A percentile compares a stretch with the other conserved stretches of the same genome.
phyloP scores from a whole-genome alignment of 2,329 filamentous ascomycete species.

The Aspergillus pseudonomiae region DNA sequence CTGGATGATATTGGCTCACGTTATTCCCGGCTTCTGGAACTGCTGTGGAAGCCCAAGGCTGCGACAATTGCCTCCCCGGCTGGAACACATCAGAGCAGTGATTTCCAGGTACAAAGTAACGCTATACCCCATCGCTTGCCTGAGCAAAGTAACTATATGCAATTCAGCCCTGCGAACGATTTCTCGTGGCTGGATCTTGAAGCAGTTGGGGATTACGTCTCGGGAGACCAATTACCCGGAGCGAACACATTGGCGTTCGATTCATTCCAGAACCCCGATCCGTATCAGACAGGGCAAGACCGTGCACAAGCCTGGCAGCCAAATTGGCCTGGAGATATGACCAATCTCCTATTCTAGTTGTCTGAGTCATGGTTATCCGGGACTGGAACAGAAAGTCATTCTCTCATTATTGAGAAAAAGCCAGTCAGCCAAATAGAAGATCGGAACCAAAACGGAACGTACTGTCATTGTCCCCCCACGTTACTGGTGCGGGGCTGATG shows the following conservation, averaged over 20 bases:
- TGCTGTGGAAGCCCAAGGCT: constrained; percentile 58
- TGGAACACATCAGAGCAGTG: constrained; percentile 35
- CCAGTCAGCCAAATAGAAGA: neutral
- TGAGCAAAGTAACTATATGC: constrained; percentile 38
- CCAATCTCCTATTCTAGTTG: constrained; percentile 37
- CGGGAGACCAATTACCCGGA: constrained; percentile 45
- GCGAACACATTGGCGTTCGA: constrained; percentile 40
- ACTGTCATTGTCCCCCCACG: constrained; percentile 4
- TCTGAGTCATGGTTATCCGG: neutral
- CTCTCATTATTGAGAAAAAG: neutral
- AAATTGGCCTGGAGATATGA: constrained; percentile 47
- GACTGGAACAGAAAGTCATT: neutral
- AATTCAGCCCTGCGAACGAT: constrained; percentile 55
- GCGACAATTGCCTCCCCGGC: constrained; percentile 30
- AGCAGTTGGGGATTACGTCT: constrained; percentile 61
- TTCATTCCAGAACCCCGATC: constrained; percentile 36
- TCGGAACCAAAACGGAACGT: neutral
- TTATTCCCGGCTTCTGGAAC: constrained; percentile 62
- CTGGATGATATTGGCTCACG: constrained; percentile 63
- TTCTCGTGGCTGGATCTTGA: constrained; percentile 66
- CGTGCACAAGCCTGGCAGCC: constrained; percentile 42
- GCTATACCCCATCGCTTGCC: constrained; percentile 36
- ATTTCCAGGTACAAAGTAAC: constrained; percentile 34
- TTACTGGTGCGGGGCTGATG: constrained; percentile 12
- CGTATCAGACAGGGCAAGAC: constrained; percentile 34